Percentiles rank a stretch among this genome's conserved stretches.
Evolutionary conservation across 495 filamentous ascomycete species (phyloP).

Genomic region (Cenococcum geophilum): DNA sequence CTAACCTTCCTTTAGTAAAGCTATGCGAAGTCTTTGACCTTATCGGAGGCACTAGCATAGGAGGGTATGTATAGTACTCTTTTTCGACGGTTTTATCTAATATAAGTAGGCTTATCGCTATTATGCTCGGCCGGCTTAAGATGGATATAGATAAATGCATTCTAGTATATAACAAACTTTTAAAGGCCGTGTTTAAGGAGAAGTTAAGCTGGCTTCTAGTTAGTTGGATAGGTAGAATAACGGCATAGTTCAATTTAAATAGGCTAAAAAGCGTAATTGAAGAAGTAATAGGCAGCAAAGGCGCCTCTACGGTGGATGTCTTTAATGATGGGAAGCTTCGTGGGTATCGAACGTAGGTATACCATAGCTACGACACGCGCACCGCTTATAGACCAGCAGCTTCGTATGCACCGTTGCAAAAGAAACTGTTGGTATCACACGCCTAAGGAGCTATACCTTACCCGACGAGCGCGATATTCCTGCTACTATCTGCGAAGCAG

Average conservation of each 20-base stretch:
- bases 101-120: slow-evolving; percentile 18
- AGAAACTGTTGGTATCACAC: no score
- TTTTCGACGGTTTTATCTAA: slow-evolving; percentile 7
- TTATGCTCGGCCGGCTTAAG: slow-evolving; percentile 24
- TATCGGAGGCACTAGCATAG: slow-evolving; percentile 27
- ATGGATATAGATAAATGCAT: slow-evolving; percentile 20
- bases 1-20: slow-evolving; percentile 12
- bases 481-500: no score
- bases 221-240: not conserved
- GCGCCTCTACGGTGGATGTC: slow-evolving; percentile 5
- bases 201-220: slow-evolving; percentile 6
- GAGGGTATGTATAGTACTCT: slow-evolving; percentile 20
- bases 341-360: not conserved
- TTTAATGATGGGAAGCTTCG: slow-evolving; percentile 1
- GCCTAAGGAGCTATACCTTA: no score
- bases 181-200: slow-evolving; percentile 16
- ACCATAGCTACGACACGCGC: no score
- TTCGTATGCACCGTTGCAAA: no score
- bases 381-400: no score
- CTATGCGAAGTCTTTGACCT: slow-evolving; percentile 27
- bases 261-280: slow-evolving; percentile 5
- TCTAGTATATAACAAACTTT: slow-evolving; percentile 14
- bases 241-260: slow-evolving; percentile 3
- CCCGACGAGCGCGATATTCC: no score
- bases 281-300: slow-evolving; percentile 4